Base-by-base conservation (phyloP, 2,329 filamentous ascomycete genomes). In the Colletotrichum musicola region DNA sequence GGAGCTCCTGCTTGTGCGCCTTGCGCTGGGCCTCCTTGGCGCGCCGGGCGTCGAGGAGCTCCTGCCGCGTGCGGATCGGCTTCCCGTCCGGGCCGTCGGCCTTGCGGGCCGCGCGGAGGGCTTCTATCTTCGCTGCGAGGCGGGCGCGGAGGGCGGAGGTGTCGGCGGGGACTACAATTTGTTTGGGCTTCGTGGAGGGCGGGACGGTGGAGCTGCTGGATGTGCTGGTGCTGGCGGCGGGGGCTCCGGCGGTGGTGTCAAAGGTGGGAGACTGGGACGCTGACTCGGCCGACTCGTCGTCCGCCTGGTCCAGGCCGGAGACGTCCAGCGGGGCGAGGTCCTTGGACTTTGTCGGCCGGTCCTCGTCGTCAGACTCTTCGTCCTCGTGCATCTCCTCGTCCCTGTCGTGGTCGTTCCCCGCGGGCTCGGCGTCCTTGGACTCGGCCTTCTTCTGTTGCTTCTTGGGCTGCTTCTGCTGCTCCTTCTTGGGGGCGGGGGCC, bases 11-110 rank as follows among this genome's bases (percentile, higher is more conserved):
- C 84, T 97, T 98, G 75, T 95, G 92, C 22, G 90, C 90, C 78
- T 95, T 95, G 71, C 94, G 90, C 78, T 94, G 90, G 68, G 93
- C 92, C 78, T 97, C 93, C 82, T 97, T 98, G 77, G 90, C 90
- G 71, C 96, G 89, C 49, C 96, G 89, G 51, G 93, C 89, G 80
- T 98, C 96, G 74, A 99, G 94, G 13, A 99, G 87, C 77, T 98
- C 95, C 81, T 97, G 92, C 70, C 96, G 89, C 69, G 93, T 97
- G 71, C 92, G 90, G 65, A 95, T 93, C 16, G 92, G 91, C 75
- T 92, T 91, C 69, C 94, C 94, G 74, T 97, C 90, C 1, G 90
- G 86, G 6, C 92, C 93, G 74, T 97, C 94, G 6, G 95, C 95
- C 79, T 97, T 97, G 68, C 96, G 91, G 27, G 90, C 90, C 10